Base-by-base conservation (phyloP, 1,139 yeast genomes). In the Yamadazyma triangularis region DNA sequence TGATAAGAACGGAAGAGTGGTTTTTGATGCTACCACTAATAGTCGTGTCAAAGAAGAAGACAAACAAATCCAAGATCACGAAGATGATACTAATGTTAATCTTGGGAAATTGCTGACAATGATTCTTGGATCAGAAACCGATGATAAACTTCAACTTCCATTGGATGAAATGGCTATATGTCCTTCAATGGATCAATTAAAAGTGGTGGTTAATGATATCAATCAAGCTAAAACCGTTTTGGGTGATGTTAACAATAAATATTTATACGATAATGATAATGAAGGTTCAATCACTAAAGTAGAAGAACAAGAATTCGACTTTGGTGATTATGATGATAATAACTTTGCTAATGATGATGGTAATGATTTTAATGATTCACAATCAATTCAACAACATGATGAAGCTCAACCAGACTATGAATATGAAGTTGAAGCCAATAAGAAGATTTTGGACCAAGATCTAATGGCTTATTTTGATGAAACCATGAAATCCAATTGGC, bases 391-490 rank as follows among this genome's bases (percentile, higher is more conserved):
- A 27, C 30, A 11, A 26, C 52, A 46, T 2, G 32, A 28, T 15
- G 15, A 26, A 10, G 15, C 28, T n/a, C 15, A 32, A 13, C 30
- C 33, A 8, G 35, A 33, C 9, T 32, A 29, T 20, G 37, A 42
- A 25, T 35, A 36, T 43, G 41, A 50, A 40, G 28, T 45, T 35
- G 46, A 43, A 23, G 48, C 50, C 2, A 46, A 45, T 15, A 41
- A 54, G 7, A 64, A 63, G 30, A 64, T 76, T n/a, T 55, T 76
- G 41, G 87, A 79, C 43, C 70, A 70, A 35, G 87, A 81, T 44
- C 64, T 86, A 32, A 78, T 87, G 79, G 79, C 86, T 1, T 84
- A 84, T 51, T 85, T 86, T 53, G 94, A 86, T 49, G 79, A 76
- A 38, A 70, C 75, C 12, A 60, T 85, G 58, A 77, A 70, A 39